Evolutionary conservation across 805 yeast species (phyloP).

Genomic region (Candida multigemmis): DNA sequence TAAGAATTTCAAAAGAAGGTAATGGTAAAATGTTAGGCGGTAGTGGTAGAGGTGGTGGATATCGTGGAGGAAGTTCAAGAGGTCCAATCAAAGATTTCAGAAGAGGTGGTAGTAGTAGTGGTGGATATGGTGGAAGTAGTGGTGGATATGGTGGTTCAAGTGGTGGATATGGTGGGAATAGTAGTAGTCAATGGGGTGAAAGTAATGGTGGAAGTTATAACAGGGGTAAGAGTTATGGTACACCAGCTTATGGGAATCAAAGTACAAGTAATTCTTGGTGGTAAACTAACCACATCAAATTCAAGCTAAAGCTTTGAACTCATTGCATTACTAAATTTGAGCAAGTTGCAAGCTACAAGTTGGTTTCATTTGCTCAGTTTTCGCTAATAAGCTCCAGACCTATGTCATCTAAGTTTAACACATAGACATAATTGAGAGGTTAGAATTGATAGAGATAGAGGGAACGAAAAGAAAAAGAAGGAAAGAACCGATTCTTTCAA

Average conservation of each 20-base stretch:
- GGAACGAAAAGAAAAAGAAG: not conserved
- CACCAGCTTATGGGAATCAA: slow-evolving; percentile 27
- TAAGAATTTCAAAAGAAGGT: slow-evolving; percentile 71
- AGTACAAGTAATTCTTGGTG: slow-evolving; percentile 32
- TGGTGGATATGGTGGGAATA: slow-evolving; percentile 17
- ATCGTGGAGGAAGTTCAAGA: slow-evolving; percentile 13
- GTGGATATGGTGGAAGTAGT: slow-evolving; percentile 22
- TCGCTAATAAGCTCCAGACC: too few species aligned
- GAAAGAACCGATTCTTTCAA: too few species aligned
- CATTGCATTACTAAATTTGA: too few species aligned
- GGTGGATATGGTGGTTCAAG: slow-evolving; percentile 7
- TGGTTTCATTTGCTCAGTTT: not conserved
- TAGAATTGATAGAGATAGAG: too few species aligned
- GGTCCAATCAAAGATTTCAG: slow-evolving; percentile 43
- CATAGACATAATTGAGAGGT: too few species aligned
- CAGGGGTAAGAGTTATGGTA: slow-evolving; percentile 12
- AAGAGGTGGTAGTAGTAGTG: slow-evolving; percentile 32
- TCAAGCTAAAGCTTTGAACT: too few species aligned
- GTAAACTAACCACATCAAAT: slow-evolving; percentile 16
- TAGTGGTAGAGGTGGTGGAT: slow-evolving; percentile 25
- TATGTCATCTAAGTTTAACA: too few species aligned
- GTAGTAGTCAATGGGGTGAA: slow-evolving; percentile 22
- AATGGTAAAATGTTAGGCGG: slow-evolving; percentile 38
- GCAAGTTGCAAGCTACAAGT: too few species aligned
- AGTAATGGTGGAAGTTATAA: slow-evolving; percentile 11